Base-by-base conservation (phyloP, 1,139 yeast genomes). In the Hansenula lynferdii region DNA sequence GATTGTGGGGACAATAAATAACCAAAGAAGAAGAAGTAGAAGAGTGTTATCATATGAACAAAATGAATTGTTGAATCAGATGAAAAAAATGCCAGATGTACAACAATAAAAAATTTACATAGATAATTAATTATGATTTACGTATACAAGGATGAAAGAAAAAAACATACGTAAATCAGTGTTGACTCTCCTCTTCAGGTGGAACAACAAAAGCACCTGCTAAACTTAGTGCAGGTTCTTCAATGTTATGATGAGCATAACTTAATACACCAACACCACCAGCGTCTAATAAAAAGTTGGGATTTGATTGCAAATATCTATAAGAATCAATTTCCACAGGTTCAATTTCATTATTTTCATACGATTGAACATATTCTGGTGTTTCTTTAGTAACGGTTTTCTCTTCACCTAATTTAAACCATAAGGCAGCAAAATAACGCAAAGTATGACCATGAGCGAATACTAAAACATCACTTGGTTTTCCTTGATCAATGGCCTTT, bases 221-320 rank as follows among this genome's bases (percentile, higher is more conserved):
- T 42, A 90, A 70, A 39, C 71, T 76, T 43, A 90, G 61, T 0
- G 97, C 96, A 3, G 97, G 97, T 62, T 90, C 97, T 29, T 81
- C 72, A 43, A 85, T 72, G 57, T 74, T 80, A 57, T 83, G 79
- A 58, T 90, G 97, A 54, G 86, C 95, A 60, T 90, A 90, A 51
- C 94, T 80, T 57, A 90, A 69, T 3, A 87, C 95, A 41, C 97
- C 96, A 25, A 87, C 87, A 35, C 96, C 97, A 49, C 97, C 97
- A 22, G 97, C 96, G 58, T 90, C 97, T 51, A 90, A 69, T 62
- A 90, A 69, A 57, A 87, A 79, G 47, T 80, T 77, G 3, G 96
- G 96, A 58, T 89, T 86, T 38, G 61, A 65, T 19, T 50, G 47
- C 44, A 65, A 41, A 42, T 62, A 58, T 42, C 60, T 48, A 46